Evolutionary conservation across 164 flowering plant species (phyloP), one percentile per base, ranked within the genome.

Genomic region (Piper betle): DNA sequence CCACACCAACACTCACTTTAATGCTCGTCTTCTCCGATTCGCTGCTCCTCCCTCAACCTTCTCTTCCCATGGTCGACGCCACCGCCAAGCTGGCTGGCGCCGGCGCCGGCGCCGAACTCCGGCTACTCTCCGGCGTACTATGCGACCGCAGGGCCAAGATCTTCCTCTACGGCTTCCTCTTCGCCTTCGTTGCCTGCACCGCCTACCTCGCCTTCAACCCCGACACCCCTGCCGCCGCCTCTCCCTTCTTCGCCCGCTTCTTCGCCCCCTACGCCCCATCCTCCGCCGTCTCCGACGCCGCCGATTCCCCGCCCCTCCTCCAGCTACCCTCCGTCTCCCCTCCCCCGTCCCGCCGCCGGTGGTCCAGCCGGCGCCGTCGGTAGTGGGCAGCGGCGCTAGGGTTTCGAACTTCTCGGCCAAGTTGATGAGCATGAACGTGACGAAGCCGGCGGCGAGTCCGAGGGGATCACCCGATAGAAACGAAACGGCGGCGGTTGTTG

Each of bases 171-270:
- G 81, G 73, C 3, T 76, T 82, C 70, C 72, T 83, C 66, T 72
- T 83, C 52, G 72, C 77, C 40, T 88, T 86, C 69, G 68, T 88
- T 37, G 74, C 68, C 18, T 79, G 83, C 74, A 82, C 96, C 60
- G 72, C 70, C n/a, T 81, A 83, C 65, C 55, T 90, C 0, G 86
- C 89, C 55, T 82, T 86, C 58, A 73, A 42, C 62, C 89, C n/a
- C n/a, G n/a, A n/a, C n/a, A n/a, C 97, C 57, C 76, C 86, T 53
- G 52, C 78, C 0, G 69, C 71, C 69, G 65, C 90, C 15, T 72
- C 89, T 38, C 86, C 88, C 15, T 81, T 78, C 81, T 75, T 80
- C 71, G n/a, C 68, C 48, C 82, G 74, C 74, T 64, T 84, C 66
- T 86, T 82, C 67, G 18, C 74, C 0, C 33, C 62, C 41, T 52